Evolutionary conservation across 257 asterid genomes (phyloP).

Genomic region (Capsicum rhomboideum): DNA sequence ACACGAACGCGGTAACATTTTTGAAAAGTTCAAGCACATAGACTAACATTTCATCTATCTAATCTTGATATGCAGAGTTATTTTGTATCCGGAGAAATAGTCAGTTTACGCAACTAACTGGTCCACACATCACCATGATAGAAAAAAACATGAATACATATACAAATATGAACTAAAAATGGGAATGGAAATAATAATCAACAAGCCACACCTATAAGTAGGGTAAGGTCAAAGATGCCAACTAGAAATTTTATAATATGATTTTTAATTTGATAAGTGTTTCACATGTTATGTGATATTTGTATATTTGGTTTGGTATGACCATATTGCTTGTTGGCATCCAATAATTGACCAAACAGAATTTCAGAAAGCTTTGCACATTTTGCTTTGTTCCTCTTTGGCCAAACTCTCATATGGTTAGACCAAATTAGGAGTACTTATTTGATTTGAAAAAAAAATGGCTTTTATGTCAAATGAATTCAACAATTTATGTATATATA

Average conservation of each 20-base stretch:
- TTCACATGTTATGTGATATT: background rate
- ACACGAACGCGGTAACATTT: background rate
- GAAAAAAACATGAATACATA: background rate
- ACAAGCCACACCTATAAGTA: background rate
- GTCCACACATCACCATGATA: accelerated
- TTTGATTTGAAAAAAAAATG: no score
- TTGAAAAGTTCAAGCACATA: background rate
- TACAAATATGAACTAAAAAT: background rate
- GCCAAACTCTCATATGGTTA: background rate
- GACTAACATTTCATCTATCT: no score
- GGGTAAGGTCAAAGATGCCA: conserved; percentile 1
- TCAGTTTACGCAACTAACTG: background rate
- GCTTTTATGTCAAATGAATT: no score
- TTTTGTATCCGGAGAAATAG: background rate
- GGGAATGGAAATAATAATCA: background rate
- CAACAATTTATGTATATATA: no score
- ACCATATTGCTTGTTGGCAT: background rate
- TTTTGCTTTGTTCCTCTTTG: background rate
- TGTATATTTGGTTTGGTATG: background rate
- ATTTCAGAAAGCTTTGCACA: background rate
- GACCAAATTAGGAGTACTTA: background rate
- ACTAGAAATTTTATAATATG: background rate
- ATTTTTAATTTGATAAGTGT: background rate
- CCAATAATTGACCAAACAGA: background rate
- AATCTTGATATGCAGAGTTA: background rate